Percentiles rank a stretch among this genome's conserved stretches.
These are phyloP conservation scores for Panicum virgatum DNA, from an alignment of 202 grass and related monocot species.

Conservation along the genomic window DNA sequence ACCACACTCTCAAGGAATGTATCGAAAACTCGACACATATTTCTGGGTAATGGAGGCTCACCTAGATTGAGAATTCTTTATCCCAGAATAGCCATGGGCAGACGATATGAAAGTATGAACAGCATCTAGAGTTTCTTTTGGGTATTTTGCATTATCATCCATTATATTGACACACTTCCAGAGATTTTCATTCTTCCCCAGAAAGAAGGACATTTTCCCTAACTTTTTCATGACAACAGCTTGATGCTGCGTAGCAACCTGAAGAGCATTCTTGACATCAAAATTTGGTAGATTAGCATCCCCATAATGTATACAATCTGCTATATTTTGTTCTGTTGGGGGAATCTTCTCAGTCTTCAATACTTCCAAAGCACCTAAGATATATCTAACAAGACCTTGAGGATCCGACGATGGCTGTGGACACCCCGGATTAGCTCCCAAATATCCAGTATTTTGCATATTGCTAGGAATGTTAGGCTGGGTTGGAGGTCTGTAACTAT, in stretches of 20 bases:
- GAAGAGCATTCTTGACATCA: slow-evolving; percentile 71
- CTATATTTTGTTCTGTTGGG: slow-evolving; percentile 81
- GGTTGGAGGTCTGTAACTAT: slow-evolving; percentile 58
- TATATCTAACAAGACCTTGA: slow-evolving; percentile 48
- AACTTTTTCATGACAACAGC: slow-evolving; percentile 62
- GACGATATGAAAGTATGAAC: slow-evolving; percentile 67
- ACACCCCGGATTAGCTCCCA: slow-evolving; percentile 41
- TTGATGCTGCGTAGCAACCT: slow-evolving; percentile 58
- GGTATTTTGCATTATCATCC: slow-evolving; percentile 60
- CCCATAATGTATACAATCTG: slow-evolving; percentile 74
- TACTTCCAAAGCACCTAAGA: slow-evolving; percentile 69
- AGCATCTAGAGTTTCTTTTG: slow-evolving; percentile 57
- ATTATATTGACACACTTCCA: slow-evolving; percentile 93
- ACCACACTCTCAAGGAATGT: background rate
- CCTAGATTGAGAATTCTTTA: slow-evolving; percentile 76
- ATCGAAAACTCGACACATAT: background rate
- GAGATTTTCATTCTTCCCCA: slow-evolving; percentile 57
- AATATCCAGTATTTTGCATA: slow-evolving; percentile 46
- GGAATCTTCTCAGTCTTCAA: slow-evolving; percentile 78
- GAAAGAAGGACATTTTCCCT: slow-evolving; percentile 61
- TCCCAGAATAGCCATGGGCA: slow-evolving; percentile 37
- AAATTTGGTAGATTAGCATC: slow-evolving; percentile 64
- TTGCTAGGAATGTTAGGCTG: slow-evolving; percentile 41
- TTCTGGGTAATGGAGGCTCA: slow-evolving; percentile 35
- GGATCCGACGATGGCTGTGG: slow-evolving; percentile 42